Evolutionary conservation across 345 rosid genomes (phyloP).

Genomic region (Syzygium jambos): DNA sequence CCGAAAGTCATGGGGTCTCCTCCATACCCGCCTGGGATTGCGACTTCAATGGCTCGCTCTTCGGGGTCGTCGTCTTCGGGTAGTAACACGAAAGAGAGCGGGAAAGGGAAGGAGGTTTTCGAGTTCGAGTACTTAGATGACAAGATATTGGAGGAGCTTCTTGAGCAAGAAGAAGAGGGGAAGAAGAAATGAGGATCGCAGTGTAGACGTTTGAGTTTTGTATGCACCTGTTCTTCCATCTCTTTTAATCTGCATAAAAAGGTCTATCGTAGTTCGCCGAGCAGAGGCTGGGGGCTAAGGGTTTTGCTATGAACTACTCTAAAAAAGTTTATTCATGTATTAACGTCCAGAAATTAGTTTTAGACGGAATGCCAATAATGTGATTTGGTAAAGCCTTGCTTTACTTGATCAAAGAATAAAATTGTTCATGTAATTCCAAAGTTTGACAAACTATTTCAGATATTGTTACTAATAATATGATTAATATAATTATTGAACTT

Average conservation of each 20-base stretch:
- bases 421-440: background rate
- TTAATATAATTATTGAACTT: background rate
- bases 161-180: slow-evolving; percentile 49
- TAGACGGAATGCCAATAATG: background rate
- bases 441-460: background rate
- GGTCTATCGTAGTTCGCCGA: background rate
- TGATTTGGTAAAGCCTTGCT: background rate
- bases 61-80: slow-evolving; percentile 1
- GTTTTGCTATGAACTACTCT: background rate
- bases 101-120: slow-evolving; percentile 39
- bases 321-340: background rate
- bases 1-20: slow-evolving; percentile 18
- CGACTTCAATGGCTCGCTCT: slow-evolving; percentile 19
- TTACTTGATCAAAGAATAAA: background rate
- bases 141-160: slow-evolving; percentile 75
- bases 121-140: slow-evolving; percentile 80
- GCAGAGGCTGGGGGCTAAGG: background rate
- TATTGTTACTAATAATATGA: background rate
- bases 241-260: background rate
- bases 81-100: background rate
- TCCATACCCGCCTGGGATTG: slow-evolving; percentile 9
- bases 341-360: background rate
- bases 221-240: background rate
- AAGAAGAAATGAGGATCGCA: slow-evolving; percentile 17
- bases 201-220: background rate